Evolutionary conservation across 179 eudicot genomes (phyloP).

Genomic region (Actinidia arguta): DNA sequence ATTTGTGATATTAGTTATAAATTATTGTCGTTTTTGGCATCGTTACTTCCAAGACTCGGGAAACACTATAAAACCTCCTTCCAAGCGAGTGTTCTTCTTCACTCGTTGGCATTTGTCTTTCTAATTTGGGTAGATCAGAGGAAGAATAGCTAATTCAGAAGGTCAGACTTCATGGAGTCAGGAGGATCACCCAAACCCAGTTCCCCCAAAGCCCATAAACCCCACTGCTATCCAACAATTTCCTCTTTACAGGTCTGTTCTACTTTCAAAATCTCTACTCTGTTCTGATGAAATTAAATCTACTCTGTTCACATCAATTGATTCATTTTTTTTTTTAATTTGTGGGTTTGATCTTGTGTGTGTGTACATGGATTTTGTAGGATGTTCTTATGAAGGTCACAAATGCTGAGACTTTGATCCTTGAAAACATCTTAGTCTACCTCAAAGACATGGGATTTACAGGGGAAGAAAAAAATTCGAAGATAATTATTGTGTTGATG

Average conservation of each 20-base stretch:
- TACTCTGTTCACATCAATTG: neutral
- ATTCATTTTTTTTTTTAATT: neutral
- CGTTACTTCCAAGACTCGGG: too few relatives aligned
- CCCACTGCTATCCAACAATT: neutral
- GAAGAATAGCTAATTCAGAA: slow-evolving; percentile 27
- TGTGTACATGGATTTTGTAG: slow-evolving; percentile 10
- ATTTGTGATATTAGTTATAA: too few relatives aligned
- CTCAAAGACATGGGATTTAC: neutral
- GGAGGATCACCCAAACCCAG: neutral
- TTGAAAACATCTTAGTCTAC: slow-evolving; percentile 29
- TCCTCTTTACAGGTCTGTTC: slow-evolving; percentile 2
- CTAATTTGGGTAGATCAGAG: slow-evolving; percentile 25
- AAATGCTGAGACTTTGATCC: slow-evolving; percentile 23
- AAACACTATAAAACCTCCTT: too few relatives aligned
- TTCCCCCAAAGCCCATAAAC: neutral
- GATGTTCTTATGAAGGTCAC: slow-evolving; percentile 22
- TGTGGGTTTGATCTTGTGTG: neutral
- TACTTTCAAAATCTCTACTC: neutral
- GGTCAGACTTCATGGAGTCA: slow-evolving; percentile 32
- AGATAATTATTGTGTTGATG: slow-evolving; percentile 23
- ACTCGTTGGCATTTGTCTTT: too few relatives aligned
- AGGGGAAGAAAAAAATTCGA: slow-evolving; percentile 12
- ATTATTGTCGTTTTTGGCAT: too few relatives aligned
- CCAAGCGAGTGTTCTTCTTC: too few relatives aligned
- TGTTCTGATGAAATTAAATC: neutral